Evolutionary conservation across 2,329 filamentous ascomycete genomes (phyloP), one percentile per base, ranked within the genome.

Genomic region (Aspergillus candidus): DNA sequence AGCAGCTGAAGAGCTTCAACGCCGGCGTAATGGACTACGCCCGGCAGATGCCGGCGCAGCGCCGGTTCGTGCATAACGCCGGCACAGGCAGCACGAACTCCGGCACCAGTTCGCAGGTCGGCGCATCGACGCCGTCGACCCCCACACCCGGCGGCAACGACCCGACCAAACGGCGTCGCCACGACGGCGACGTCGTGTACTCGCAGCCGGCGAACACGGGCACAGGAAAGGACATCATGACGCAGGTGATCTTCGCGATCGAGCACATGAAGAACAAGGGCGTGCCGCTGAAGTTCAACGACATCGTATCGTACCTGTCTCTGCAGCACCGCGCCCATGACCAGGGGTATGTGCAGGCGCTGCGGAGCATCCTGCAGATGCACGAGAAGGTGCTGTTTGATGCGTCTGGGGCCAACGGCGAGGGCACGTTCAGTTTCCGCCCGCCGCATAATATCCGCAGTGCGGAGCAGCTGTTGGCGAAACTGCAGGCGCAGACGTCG

Each of bases 231-330:
- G 84, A 91, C 66, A 82, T 93, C 64, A 83, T 88, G 72, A 94
- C 89, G 11, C 87, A 94, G 65, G 83, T 96, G 62, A 80, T 85
- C 46, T 95, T 89, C 69, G 88, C 88, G 14, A 83, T 94, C 62
- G 82, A 90, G 50, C 87, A 88, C 63, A 80, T 95, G 69, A 80
- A 80, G 52, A 83, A 83, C 62, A 82, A 84, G 61, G 79, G 79
- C 46, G 71, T 81, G 48, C 71, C 84, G 43, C 79, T 89, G 62
- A 78, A 77, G 31, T 85, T 94, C 47, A 72, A 78, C 38, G 84
- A 91, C 52, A 84, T 96, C 54, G 78, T 93, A 56, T 79, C 83
- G 55, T 93, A 93, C 65, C 75, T 95, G 48, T 88, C 84, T 41
- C 76, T 93, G 32, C 79, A 80, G 40, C 71, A 79, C 48, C 75